Evolutionary conservation across 805 yeast genomes (phyloP).

Genomic region (Schizosaccharomyces osmophilus): DNA sequence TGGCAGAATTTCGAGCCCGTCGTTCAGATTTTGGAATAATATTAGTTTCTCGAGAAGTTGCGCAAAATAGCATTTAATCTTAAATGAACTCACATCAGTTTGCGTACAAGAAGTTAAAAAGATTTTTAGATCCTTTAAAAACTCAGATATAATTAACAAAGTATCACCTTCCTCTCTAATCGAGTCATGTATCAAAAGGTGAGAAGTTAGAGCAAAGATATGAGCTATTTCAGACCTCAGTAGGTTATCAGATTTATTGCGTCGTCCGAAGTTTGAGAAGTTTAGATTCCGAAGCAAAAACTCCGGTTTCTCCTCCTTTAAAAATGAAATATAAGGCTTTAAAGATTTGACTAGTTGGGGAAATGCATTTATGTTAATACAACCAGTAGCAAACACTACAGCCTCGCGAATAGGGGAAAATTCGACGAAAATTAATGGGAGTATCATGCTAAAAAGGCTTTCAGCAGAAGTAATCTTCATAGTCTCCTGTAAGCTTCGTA

Average conservation of each 20-base stretch:
- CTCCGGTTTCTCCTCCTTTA: neutral
- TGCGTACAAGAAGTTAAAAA: conserved; percentile 38
- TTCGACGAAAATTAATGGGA: conserved; percentile 52
- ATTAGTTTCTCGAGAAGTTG: conserved; percentile 58
- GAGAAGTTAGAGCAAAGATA: conserved; percentile 43
- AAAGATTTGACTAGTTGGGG: conserved; percentile 41
- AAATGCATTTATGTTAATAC: conserved; percentile 74
- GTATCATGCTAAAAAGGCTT: conserved; percentile 64
- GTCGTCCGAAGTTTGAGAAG: neutral
- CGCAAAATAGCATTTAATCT: conserved; percentile 60
- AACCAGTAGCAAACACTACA: conserved; percentile 66
- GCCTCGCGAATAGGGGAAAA: conserved; percentile 59
- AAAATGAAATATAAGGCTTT: neutral
- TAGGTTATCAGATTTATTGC: neutral
- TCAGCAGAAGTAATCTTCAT: conserved; percentile 57
- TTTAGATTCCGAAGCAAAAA: neutral
- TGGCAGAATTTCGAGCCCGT: conserved; percentile 34
- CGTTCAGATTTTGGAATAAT: conserved; percentile 16
- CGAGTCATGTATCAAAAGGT: conserved; percentile 27
- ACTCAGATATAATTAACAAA: conserved; percentile 33
- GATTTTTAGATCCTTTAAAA: conserved; percentile 35
- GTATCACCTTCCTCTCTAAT: conserved; percentile 46
- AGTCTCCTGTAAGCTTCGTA: neutral
- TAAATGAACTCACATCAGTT: conserved; percentile 43
- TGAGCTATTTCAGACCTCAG: conserved; percentile 58